Evolutionary conservation across 768 basidiomycete species (phyloP).

Genomic region (Dioszegia aurantiaca): DNA sequence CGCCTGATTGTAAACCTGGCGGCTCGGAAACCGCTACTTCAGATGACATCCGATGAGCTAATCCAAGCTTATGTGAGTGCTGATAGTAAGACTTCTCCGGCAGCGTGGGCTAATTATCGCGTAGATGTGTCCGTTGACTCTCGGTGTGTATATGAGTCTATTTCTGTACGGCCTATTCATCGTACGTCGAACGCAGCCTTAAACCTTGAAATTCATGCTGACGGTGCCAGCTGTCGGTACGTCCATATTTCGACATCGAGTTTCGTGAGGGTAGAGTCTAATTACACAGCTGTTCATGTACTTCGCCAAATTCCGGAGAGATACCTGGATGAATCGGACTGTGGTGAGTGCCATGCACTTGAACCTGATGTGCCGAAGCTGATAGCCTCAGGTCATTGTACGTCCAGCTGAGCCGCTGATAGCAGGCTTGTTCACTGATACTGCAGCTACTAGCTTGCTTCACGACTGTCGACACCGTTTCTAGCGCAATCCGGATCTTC

Average conservation of each 20-base stretch:
- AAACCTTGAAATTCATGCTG: neutral
- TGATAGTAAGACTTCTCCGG: neutral
- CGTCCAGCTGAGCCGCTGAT: neutral
- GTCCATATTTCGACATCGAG: neutral
- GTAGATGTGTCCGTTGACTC: constrained; percentile 10
- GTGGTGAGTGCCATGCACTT: too few species aligned
- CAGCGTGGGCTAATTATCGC: neutral
- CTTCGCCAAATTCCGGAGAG: constrained; percentile 5
- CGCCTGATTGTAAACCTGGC: neutral
- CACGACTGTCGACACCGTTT: constrained; percentile 6
- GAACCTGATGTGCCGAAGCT: too few species aligned
- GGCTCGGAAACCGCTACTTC: neutral
- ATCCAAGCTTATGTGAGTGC: constrained; percentile 6
- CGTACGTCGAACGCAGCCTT: neutral
- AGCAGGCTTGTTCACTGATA: too few species aligned
- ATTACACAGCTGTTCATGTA: constrained; percentile 7
- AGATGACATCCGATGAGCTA: constrained; percentile 7
- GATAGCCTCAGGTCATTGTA: neutral
- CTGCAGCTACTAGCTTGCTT: constrained; percentile 5
- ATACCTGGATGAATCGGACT: constrained; percentile 3
- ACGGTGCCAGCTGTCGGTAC: neutral
- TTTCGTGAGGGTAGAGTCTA: neutral
- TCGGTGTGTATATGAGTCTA: constrained; percentile 8
- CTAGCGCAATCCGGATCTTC: constrained; percentile 2
- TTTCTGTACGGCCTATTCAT: constrained; percentile 7